phyloP scores from a whole-genome alignment of 2,329 filamentous ascomycete species.

The Raffaelea arxii region DNA sequence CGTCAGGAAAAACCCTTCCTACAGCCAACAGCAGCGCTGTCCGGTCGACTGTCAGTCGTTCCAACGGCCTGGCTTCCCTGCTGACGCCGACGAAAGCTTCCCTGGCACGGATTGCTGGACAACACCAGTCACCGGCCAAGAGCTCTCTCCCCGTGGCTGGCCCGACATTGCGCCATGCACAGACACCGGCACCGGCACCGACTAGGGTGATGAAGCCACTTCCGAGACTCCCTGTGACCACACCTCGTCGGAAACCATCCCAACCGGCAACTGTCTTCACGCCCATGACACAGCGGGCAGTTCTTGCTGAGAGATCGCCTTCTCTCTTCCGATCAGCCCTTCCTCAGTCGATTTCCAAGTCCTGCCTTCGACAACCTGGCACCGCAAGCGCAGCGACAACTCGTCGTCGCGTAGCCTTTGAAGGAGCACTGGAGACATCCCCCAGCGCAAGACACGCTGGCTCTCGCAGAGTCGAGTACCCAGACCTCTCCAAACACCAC shows the following conservation, averaged over 20 bases:
- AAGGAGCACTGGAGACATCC: constrained; percentile 2
- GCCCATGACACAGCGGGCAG: constrained; percentile 50
- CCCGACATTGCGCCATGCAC: constrained; percentile 19
- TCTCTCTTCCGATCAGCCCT: constrained; percentile 44
- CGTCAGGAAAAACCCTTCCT: not conserved
- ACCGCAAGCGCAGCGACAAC: not conserved
- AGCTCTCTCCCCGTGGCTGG: constrained; percentile 36
- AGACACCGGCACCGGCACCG: constrained; percentile 36
- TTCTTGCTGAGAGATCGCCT: constrained; percentile 39
- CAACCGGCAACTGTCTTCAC: constrained; percentile 83
- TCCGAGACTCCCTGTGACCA: constrained; percentile 45
- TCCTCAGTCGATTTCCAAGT: constrained; percentile 30
- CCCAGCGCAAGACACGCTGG: constrained; percentile 12
- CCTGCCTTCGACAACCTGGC: constrained; percentile 14
- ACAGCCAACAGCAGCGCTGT: not conserved
- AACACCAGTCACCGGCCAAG: constrained; percentile 18
- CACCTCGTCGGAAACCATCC: constrained; percentile 53
- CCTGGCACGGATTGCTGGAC: constrained; percentile 47
- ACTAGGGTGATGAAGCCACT: constrained; percentile 43
- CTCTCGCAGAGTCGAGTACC: constrained; percentile 38
- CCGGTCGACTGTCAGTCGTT: constrained; percentile 18
- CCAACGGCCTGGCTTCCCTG: constrained; percentile 45
- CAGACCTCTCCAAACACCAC: constrained; percentile 34
- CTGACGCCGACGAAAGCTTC: constrained; percentile 75
- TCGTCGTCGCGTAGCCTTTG: not conserved